phyloP scores from a whole-genome alignment of 192 early-diverging fungal species.

The Podila epigama region DNA sequence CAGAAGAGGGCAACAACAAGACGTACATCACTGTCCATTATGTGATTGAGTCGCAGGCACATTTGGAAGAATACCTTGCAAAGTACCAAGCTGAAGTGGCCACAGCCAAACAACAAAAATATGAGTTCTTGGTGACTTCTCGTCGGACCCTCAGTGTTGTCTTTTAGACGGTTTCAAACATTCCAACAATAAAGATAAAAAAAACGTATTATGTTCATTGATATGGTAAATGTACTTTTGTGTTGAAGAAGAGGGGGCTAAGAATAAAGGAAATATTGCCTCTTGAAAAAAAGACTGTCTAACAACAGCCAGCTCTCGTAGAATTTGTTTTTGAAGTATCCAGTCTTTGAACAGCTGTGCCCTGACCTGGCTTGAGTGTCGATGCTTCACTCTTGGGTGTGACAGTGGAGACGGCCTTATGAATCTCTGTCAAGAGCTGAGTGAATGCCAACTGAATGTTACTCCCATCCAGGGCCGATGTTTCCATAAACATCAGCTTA shows the following conservation, averaged over 20 bases:
- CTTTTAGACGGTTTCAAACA: conserved; percentile 7
- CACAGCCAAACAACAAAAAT: conserved; percentile 35
- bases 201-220: background rate
- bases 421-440: conserved; percentile 34
- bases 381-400: conserved; percentile 10
- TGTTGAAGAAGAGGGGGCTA: background rate
- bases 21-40: conserved; percentile 50
- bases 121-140: conserved; percentile 45
- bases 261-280: background rate
- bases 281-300: background rate
- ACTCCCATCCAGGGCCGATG: conserved; percentile 77
- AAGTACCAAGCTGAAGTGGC: conserved; percentile 32
- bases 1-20: conserved; percentile 43
- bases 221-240: background rate
- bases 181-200: background rate
- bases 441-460: conserved; percentile 85
- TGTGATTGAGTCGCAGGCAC: conserved; percentile 35
- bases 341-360: conserved; percentile 22
- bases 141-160: conserved; percentile 44
- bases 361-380: conserved; percentile 30
- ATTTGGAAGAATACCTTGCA: conserved; percentile 27
- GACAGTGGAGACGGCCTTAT: conserved; percentile 15
- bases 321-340: conserved; percentile 5
- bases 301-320: conserved; percentile 6
- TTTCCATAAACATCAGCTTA: conserved; percentile 84